Conservation (phyloP, 805 yeast species). For the Saccharomyces jurei region DNA sequence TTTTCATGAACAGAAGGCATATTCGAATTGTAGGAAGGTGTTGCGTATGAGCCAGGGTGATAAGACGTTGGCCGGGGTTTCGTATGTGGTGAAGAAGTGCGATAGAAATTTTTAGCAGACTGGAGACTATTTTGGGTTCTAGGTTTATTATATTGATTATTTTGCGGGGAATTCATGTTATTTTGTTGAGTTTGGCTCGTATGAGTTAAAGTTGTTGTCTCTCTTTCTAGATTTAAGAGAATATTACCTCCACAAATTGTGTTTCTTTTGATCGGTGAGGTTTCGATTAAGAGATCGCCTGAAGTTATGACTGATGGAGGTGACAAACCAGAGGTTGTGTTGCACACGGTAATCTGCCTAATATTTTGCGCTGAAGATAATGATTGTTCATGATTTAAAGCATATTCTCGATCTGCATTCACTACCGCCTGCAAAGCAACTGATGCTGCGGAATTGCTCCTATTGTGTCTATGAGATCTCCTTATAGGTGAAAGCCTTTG, state of each 20-base stretch:
- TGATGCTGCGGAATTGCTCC: conserved; percentile 49
- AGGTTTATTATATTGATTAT: neutral
- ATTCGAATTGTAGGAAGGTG: neutral
- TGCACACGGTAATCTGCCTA: conserved; percentile 10
- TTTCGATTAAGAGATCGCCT: conserved; percentile 28
- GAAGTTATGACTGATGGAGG: neutral
- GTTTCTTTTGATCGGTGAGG: conserved; percentile 19
- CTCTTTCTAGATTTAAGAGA: neutral
- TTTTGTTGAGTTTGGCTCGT: neutral
- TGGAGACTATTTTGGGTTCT: neutral
- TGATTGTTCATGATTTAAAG: conserved; percentile 8
- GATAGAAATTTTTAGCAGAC: conserved; percentile 9
- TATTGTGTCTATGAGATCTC: conserved; percentile 25
- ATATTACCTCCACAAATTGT: neutral
- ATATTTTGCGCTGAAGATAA: conserved; percentile 9
- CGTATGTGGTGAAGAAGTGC: conserved; percentile 23
- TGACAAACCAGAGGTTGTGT: conserved; percentile 1
- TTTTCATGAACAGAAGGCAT: neutral
- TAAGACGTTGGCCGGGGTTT: neutral
- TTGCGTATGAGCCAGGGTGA: neutral
- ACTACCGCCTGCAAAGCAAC: conserved; percentile 67
- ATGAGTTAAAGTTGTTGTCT: neutral
- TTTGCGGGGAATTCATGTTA: neutral
- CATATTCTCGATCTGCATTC: conserved; percentile 41
- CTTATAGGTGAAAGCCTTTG: conserved; percentile 17